Evolutionary conservation across 2,329 filamentous ascomycete species (phyloP), one percentile per base, ranked within the genome.

Genomic region (Sordariomycetes sp.): DNA sequence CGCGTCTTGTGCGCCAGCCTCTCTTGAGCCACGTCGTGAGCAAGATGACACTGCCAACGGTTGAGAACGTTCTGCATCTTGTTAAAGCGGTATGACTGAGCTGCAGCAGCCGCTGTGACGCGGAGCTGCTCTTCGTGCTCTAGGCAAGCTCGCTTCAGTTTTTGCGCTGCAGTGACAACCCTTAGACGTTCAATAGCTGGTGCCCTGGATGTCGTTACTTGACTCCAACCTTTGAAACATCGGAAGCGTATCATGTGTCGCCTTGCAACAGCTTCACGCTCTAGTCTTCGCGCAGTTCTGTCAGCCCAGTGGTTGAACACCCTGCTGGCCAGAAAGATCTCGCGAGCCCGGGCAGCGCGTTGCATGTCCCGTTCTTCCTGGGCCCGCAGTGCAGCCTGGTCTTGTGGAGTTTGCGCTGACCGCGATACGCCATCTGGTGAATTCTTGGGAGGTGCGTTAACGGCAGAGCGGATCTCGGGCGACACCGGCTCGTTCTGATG

Each of bases 261-360:
- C 41, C 82, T 70, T 15, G 83, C 85, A 27, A 76, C 66, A 5
- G 72, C 74, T 4, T 82, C 85, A 26, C 75, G 71, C 41, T 76
- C 69, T 12, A 77, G 63, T 47, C 85, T 75, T 11, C 83, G 75
- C 6, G 67, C 69, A 9, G 82, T 70, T 33, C 70, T 64, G 35
- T 72, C 69, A 9, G 72, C 71, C 86, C 86, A 93, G 42, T 57
- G 55, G 37, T 54, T 59, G 38, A 54, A 58, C 14, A 50, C 46
- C 41, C 51, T 59, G 41, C 51, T 58, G 9, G 55, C 58, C 6
- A 86, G 63, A 44, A 76, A 81, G 9, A 82, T 57, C 47, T 82
- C 69, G 39, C 82, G 72, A 30, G 79, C 79, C 43, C 72, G 70
- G 2, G 61, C 64, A 20, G 81, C 81, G 30, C 76, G 70, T 33